A percentile compares a stretch with the other conserved stretches of the same genome.
phyloP scores from a whole-genome alignment of 352 stramenopile genomes.

The Peronospora tabacina region DNA sequence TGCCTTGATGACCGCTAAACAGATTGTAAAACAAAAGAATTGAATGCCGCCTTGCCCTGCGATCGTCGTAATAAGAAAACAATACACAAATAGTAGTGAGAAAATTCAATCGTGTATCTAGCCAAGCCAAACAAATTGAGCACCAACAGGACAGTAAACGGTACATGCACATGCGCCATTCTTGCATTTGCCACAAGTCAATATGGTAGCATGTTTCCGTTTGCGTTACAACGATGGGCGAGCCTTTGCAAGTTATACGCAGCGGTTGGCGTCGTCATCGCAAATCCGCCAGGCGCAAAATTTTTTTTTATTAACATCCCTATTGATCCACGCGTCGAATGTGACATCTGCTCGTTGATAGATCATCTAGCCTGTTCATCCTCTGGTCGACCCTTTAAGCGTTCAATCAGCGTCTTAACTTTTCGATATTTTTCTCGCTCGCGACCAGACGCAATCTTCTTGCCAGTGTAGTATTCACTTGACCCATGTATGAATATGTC shows the following conservation, averaged over 20 bases:
- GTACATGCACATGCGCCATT: slow-evolving; percentile 27
- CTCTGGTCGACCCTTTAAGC: slow-evolving; percentile 43
- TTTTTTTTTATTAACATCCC: no score
- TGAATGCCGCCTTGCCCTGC: slow-evolving; percentile 1
- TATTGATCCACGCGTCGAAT: background rate
- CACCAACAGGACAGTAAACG: slow-evolving; percentile 21
- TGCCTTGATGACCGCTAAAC: slow-evolving; percentile 1
- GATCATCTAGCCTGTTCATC: slow-evolving; percentile 45
- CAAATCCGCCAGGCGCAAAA: slow-evolving; percentile 20
- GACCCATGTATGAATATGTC: no score
- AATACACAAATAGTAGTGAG: slow-evolving; percentile 7
- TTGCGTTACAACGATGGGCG: slow-evolving; percentile 10
- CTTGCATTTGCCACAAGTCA: slow-evolving; percentile 18
- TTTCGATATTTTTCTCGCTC: slow-evolving; percentile 66
- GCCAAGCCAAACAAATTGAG: slow-evolving; percentile 6
- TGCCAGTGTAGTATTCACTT: slow-evolving; percentile 83
- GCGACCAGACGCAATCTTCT: slow-evolving; percentile 42
- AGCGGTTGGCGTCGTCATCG: slow-evolving; percentile 19
- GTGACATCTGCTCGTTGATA: slow-evolving; percentile 3
- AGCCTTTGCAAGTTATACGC: slow-evolving; percentile 22
- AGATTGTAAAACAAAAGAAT: slow-evolving; percentile 2
- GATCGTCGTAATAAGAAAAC: slow-evolving; percentile 1
- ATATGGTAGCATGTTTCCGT: slow-evolving; percentile 14
- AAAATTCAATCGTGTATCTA: slow-evolving; percentile 5
- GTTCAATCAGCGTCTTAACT: slow-evolving; percentile 55